These are phyloP conservation scores for Hanseniaspora sp. DNA, from an alignment of 1,139 yeast species.

Conservation along the genomic window DNA sequence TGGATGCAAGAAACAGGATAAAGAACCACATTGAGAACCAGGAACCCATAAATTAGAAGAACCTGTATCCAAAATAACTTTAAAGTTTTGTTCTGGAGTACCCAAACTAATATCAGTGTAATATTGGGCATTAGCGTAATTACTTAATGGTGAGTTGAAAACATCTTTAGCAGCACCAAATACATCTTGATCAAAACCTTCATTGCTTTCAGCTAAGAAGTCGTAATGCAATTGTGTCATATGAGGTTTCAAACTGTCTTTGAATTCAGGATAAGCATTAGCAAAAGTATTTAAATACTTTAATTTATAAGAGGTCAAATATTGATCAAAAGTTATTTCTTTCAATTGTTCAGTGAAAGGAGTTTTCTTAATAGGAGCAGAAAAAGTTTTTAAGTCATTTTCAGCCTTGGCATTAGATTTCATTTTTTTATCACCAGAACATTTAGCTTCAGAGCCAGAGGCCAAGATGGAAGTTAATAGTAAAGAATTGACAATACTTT, in stretches of 20 bases:
- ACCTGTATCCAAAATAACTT: slow-evolving; percentile 88
- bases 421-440: slow-evolving; percentile 35
- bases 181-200: slow-evolving; percentile 18
- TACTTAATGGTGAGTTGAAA: slow-evolving; percentile 51
- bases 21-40: slow-evolving; percentile 70
- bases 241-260: slow-evolving; percentile 10
- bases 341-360: slow-evolving; percentile 50
- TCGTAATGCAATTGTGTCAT: slow-evolving; percentile 37
- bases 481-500: slow-evolving; percentile 57
- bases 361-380: slow-evolving; percentile 12
- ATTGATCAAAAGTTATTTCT: slow-evolving; percentile 50
- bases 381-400: slow-evolving; percentile 29
- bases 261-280: slow-evolving; percentile 33
- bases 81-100: slow-evolving; percentile 84
- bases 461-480: slow-evolving; percentile 38
- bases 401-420: slow-evolving; percentile 13
- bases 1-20: slow-evolving; percentile 87
- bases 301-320: slow-evolving; percentile 57
- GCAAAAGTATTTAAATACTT: slow-evolving; percentile 56
- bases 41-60: slow-evolving; percentile 97
- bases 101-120: slow-evolving; percentile 82
- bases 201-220: slow-evolving; percentile 18
- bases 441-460: slow-evolving; percentile 53
- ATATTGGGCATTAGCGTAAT: slow-evolving; percentile 90
- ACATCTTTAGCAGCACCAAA: slow-evolving; percentile 28